Evolutionary conservation across 2,329 filamentous ascomycete genomes (phyloP), one percentile per base, ranked within the genome.

Genomic region (Colletotrichum destructivum): DNA sequence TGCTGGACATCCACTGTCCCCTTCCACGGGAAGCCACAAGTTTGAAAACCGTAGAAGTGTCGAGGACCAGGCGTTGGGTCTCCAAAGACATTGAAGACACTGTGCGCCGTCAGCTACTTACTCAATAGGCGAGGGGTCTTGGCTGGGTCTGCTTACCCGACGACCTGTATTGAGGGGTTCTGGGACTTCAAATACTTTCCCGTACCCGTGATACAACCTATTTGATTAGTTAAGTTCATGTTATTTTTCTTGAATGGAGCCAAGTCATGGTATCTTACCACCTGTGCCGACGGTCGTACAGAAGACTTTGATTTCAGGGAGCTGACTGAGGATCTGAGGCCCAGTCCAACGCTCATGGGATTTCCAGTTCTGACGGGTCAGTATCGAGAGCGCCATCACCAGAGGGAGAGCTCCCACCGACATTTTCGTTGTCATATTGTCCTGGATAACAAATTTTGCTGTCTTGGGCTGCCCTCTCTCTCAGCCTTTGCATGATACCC

Each of bases 361-460:
- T 67, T 35, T 73, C 72, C 26, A 75, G 40, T 55, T 78, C 75
- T 21, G 4, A 4, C 2, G 16, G 2, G 47, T 66, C 23, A 66
- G 62, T 2, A 3, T 0, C 3, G 9, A 2, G 40, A 44, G 40
- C 8, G 11, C 40, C 40, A 44, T 44, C 40, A 3, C 15, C 40
- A 44, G 3, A 13, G 3, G 40, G 12, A 16, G 40, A 16, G 40
- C 40, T 44, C 40, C 6, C 16, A 68, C 76, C 44, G 70, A 80
- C 79, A 62, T 80, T 74, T 6, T 79, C 75, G 59, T 82, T 82
- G 26, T 80, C 74, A 63, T 82, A 82, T 62, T 82, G 80, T 15
- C 80, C 79, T 0, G 79, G 80, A 31, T 78, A 80, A 26, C 75
- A 78, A 1, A 80, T 73, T 0, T 74, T 75, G 11, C 78, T 76